Evolutionary conservation across 805 yeast species (phyloP).

Genomic region (Monosporozyma servazzii): DNA sequence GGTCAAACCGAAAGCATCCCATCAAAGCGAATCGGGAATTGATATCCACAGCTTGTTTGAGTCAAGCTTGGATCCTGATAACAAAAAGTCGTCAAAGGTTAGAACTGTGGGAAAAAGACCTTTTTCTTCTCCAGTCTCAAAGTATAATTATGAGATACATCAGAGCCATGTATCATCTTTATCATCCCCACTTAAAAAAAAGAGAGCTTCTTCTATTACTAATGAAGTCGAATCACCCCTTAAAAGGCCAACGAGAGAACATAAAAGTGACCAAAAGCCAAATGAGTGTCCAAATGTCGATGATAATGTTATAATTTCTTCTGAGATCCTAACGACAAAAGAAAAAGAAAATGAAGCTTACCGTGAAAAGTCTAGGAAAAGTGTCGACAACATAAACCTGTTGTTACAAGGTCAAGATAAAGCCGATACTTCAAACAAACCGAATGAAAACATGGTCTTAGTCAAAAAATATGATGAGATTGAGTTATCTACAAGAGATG

Average conservation of each 20-base stretch:
- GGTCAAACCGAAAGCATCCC: background rate
- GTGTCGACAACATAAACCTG: no score
- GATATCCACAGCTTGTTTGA: background rate
- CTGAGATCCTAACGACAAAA: background rate
- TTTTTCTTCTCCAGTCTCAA: background rate
- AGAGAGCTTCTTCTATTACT: slow-evolving; percentile 24
- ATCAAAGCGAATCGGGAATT: background rate
- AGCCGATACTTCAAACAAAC: no score
- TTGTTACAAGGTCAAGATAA: no score
- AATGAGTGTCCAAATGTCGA: background rate
- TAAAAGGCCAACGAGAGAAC: background rate
- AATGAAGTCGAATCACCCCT: slow-evolving; percentile 15
- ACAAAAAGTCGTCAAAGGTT: background rate
- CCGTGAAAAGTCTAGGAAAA: no score
- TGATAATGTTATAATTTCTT: background rate
- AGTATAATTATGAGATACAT: background rate
- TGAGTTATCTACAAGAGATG: no score
- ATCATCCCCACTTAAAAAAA: slow-evolving; percentile 19
- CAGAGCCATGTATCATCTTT: background rate
- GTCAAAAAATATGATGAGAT: no score
- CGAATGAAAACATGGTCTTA: no score
- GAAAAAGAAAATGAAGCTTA: no score
- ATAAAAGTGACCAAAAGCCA: background rate
- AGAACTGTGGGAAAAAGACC: background rate
- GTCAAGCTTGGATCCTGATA: background rate